Base-by-base conservation (phyloP, 2,329 filamentous ascomycete species). In the Sarocladiaceae sp. region DNA sequence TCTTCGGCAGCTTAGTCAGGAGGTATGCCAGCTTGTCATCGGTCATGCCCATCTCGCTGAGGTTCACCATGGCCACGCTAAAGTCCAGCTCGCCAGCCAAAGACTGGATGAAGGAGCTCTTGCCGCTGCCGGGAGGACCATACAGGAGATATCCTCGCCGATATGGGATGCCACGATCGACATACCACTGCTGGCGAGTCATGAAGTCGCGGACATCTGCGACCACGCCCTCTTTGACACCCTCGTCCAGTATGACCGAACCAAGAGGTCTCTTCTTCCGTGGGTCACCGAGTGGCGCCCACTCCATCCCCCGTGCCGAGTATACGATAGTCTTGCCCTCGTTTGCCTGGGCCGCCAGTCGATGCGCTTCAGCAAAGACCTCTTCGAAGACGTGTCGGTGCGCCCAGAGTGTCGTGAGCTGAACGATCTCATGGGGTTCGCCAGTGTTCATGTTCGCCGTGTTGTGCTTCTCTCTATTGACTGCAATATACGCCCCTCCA, bases 271-370 rank as follows among this genome's bases (percentile, higher is more conserved):
- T 75, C 65, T 97, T 96, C 52, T 85, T 80, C 52, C 89, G 81
- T 19, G 93, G 81, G 50, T 89, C 80, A 7, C 93, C 93, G 53
- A 97, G 85, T 11, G 78, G 80, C 47, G 81, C 74, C 93, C 93
- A 98, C 51, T 88, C 82, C 51, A 88, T 83, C 21, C 86, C 86
- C 60, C 87, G 80, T 18, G 87, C 84, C 19, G 87, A 89, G 63
- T 93, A 96, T 45, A 98, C 89, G 10, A 88, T 76, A 0, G 91
- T 98, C 67, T 95, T 96, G 19, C 93, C 93, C 62, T 97, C 88
- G 45, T 88, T 83, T 27, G 85, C 84, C 55, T 83, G 80, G 26
- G 81, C 76, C 2, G 90, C 89, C 47, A 96, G 74, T 15, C 77
- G 72, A 58, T 95, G 87, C 3, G 93, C 91, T 63, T 97, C 88